A percentile compares a stretch with the other conserved stretches of the same genome.
phyloP scores from a whole-genome alignment of 1,139 yeast genomes.

The Zygoascus meyerae region DNA sequence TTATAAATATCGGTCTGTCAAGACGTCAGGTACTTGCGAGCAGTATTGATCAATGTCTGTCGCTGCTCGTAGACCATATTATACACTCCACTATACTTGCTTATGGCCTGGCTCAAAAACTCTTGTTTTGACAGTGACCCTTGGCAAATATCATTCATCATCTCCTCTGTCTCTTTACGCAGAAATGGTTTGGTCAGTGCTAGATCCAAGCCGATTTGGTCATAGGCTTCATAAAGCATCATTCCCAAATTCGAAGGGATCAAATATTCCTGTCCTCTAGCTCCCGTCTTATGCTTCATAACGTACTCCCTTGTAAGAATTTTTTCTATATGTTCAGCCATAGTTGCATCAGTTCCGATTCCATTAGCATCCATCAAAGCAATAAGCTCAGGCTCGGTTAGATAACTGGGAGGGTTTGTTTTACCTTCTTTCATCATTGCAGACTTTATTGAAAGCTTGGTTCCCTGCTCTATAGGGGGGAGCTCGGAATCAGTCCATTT shows the following conservation, averaged over 20 bases:
- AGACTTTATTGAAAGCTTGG: slow-evolving; percentile 46
- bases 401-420: slow-evolving; percentile 71
- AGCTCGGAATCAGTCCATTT: slow-evolving; percentile 68
- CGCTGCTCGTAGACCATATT: slow-evolving; percentile 29
- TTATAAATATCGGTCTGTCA: neutral
- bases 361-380: slow-evolving; percentile 96
- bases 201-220: slow-evolving; percentile 60
- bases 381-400: slow-evolving; percentile 91
- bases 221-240: slow-evolving; percentile 86
- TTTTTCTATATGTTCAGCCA: slow-evolving; percentile 94
- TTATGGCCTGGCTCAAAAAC: slow-evolving; percentile 54
- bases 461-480: slow-evolving; percentile 60
- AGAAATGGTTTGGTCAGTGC: slow-evolving; percentile 87
- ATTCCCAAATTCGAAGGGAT: slow-evolving; percentile 82
- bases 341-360: slow-evolving; percentile 98
- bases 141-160: slow-evolving; percentile 59
- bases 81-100: slow-evolving; percentile 50
- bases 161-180: slow-evolving; percentile 67
- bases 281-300: slow-evolving; percentile 32
- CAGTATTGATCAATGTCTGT: slow-evolving; percentile 13
- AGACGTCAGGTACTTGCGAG: slow-evolving; percentile 10
- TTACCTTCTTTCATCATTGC: slow-evolving; percentile 65
- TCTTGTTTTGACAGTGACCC: slow-evolving; percentile 52
- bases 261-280: slow-evolving; percentile 30
- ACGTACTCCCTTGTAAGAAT: slow-evolving; percentile 65